phyloP scores from a whole-genome alignment of 345 rosid species.

The Eucalyptus virginea region DNA sequence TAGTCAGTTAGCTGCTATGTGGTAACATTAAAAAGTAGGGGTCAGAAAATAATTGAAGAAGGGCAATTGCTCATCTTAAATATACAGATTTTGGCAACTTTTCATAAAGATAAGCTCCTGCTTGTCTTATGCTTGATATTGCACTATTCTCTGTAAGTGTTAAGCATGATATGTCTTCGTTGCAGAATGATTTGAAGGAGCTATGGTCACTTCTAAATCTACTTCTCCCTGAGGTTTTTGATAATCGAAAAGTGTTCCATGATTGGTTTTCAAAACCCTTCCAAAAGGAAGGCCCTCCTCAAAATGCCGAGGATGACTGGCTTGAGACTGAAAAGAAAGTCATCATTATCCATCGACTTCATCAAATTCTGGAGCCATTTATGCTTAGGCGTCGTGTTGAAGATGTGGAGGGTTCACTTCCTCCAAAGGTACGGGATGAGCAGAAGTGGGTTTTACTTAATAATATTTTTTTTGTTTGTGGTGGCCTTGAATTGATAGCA shows the following conservation, averaged over 20 bases:
- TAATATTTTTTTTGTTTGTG: not conserved
- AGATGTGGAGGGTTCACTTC: slow-evolving; percentile 99
- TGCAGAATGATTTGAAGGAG: slow-evolving; percentile 98
- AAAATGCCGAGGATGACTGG: slow-evolving; percentile 98
- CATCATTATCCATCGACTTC: slow-evolving; percentile 95
- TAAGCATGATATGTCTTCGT: not conserved
- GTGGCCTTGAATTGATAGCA: not conserved
- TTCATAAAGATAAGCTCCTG: not conserved
- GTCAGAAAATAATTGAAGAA: not conserved
- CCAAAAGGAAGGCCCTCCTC: slow-evolving; percentile 74
- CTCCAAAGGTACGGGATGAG: slow-evolving; percentile 68
- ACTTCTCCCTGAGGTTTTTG: slow-evolving; percentile 98
- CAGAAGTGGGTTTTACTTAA: slow-evolving; percentile 3
- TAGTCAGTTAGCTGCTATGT: not conserved
- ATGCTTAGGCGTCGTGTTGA: slow-evolving; percentile 99
- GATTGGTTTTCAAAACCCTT: slow-evolving; percentile 99
- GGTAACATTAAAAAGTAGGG: not conserved
- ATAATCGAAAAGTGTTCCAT: slow-evolving; percentile 97
- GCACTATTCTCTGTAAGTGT: not conserved
- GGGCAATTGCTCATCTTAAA: not conserved
- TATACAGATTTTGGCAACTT: not conserved
- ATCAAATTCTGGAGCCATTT: slow-evolving; percentile 98
- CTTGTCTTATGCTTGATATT: not conserved
- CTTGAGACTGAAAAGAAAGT: slow-evolving; percentile 99
- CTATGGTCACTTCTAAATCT: slow-evolving; percentile 99